Conservation (phyloP, 1,284 basidiomycete species). For the Tremellales sp. region DNA sequence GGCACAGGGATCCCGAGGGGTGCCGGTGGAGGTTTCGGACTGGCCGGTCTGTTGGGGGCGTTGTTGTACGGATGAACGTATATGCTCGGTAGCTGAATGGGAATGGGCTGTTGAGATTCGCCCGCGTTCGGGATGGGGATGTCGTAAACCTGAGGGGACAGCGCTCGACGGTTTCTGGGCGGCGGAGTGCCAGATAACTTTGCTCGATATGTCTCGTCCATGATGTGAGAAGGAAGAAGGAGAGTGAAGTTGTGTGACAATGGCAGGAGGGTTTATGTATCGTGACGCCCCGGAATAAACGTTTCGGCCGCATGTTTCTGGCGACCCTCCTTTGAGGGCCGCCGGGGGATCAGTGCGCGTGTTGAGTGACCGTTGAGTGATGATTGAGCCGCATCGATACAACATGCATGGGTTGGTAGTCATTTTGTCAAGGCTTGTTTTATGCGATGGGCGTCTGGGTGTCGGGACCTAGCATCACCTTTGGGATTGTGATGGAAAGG, state of each 20-base stretch:
- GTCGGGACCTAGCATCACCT: constrained; percentile 36
- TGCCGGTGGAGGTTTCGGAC: constrained; percentile 2
- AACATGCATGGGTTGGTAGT: no score
- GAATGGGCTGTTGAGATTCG: constrained; percentile 14
- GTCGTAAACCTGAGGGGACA: constrained; percentile 3
- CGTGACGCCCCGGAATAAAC: no score
- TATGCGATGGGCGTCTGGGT: no score
- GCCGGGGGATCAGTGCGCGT: no score
- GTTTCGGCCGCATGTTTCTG: no score
- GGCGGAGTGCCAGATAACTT: constrained; percentile 12
- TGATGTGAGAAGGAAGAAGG: constrained; percentile 1
- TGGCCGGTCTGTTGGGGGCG: constrained; percentile 8
- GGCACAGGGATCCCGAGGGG: no score
- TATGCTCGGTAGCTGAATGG: constrained; percentile 31
- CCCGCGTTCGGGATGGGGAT: constrained; percentile 1
- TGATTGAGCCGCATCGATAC: no score
- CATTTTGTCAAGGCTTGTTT: no score
- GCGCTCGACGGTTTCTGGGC: constrained; percentile 4
- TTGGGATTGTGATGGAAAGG: constrained; percentile 33
- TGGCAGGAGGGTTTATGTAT: no score
- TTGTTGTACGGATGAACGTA: constrained; percentile 27
- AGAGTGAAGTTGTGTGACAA: background rate
- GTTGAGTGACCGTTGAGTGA: no score
- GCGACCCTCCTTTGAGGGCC: no score
- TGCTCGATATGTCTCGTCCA: constrained; percentile 19